A percentile compares a stretch with the other conserved stretches of the same genome.
Evolutionary conservation across 1,139 yeast genomes (phyloP).

Genomic region (Kurtzmaniella quercitrusa): DNA sequence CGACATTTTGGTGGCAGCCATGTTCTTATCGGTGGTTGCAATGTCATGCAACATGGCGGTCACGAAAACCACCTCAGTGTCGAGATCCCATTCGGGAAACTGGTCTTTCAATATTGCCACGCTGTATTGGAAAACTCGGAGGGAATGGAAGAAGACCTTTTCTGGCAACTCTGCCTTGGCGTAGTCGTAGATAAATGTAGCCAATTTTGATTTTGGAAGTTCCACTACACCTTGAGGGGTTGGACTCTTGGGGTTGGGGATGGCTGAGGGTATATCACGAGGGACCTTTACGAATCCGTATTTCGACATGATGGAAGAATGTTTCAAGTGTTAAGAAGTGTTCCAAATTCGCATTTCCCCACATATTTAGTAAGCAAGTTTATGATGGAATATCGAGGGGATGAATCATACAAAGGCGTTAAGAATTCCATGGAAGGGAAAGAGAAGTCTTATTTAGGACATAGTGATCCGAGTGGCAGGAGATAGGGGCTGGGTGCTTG

Average conservation of each 20-base stretch:
- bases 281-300: slow-evolving; percentile 32
- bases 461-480: no score
- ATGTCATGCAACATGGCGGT: slow-evolving; percentile 36
- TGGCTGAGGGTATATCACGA: slow-evolving; percentile 25
- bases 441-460: no score
- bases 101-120: slow-evolving; percentile 33
- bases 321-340: not conserved
- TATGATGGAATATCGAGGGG: no score
- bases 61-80: slow-evolving; percentile 25
- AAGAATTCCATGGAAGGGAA: no score
- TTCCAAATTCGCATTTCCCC: no score
- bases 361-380: no score
- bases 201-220: slow-evolving; percentile 21
- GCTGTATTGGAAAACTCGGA: slow-evolving; percentile 31
- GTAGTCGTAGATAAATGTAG: slow-evolving; percentile 19
- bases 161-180: slow-evolving; percentile 22
- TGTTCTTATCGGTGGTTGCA: slow-evolving; percentile 32
- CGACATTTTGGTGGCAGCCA: slow-evolving; percentile 33
- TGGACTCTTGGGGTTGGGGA: slow-evolving; percentile 24
- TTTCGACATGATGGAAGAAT: slow-evolving; percentile 17
- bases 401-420: no score
- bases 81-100: slow-evolving; percentile 32
- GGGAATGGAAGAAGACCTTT: slow-evolving; percentile 27
- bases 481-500: no score
- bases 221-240: slow-evolving; percentile 18